These are phyloP conservation scores for Diaporthe citri DNA, from an alignment of 2,329 filamentous ascomycete genomes.

Conservation along the genomic window DNA sequence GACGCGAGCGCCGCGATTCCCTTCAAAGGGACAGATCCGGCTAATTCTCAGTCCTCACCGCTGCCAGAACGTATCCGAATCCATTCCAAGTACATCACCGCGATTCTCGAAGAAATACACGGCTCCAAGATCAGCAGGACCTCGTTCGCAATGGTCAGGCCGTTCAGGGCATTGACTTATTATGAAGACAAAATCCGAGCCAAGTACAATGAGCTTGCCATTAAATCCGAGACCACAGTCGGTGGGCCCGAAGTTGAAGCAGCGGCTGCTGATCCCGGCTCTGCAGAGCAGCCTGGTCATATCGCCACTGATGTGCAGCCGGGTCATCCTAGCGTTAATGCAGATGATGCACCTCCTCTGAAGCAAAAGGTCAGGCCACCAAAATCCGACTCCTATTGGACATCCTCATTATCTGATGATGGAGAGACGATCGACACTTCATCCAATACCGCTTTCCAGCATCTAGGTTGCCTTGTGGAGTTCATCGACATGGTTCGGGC, in stretches of 20 bases:
- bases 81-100: conserved; percentile 30
- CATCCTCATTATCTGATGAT: background rate
- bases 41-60: background rate
- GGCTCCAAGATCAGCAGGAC: background rate
- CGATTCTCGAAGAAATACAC: background rate
- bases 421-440: background rate
- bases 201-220: conserved; percentile 4
- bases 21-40: background rate
- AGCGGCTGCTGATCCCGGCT: background rate
- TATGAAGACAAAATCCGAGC: conserved; percentile 34
- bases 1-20: background rate
- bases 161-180: conserved; percentile 35
- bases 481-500: conserved; percentile 41
- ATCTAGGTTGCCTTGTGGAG: conserved; percentile 41
- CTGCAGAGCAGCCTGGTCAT: background rate
- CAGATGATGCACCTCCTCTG: background rate
- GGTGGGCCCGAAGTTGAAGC: background rate
- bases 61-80: conserved; percentile 38
- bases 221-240: background rate
- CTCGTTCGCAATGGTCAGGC: conserved; percentile 37
- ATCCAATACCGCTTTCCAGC: background rate
- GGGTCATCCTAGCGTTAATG: no score
- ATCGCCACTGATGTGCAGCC: background rate
- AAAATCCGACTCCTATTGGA: background rate
- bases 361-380: no score